phyloP scores from a whole-genome alignment of 208 protist species.

The Plasmodiophora brassicae region DNA sequence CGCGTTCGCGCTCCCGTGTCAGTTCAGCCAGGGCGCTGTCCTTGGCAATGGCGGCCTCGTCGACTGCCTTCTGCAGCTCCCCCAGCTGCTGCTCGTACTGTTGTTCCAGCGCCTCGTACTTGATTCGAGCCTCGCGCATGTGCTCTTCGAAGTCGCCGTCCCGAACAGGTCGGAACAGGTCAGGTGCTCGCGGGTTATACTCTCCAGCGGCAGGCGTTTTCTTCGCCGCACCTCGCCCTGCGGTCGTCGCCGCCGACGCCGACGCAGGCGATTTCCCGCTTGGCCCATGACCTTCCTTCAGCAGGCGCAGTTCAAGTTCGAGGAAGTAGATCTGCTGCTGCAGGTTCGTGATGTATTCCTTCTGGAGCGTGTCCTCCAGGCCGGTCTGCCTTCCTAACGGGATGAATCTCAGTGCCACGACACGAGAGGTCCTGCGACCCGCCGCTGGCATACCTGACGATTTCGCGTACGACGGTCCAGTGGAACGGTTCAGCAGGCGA shows the following conservation, averaged over 20 bases:
- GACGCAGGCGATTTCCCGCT: not conserved
- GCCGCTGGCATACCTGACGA: too few species aligned
- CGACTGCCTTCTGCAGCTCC: not conserved
- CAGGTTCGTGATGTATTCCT: conserved; percentile 22
- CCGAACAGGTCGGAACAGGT: too few species aligned
- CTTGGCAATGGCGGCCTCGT: not conserved
- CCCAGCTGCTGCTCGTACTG: not conserved
- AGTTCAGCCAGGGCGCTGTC: not conserved
- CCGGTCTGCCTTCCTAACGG: not conserved
- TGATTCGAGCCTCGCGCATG: not conserved
- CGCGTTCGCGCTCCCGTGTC: not conserved
- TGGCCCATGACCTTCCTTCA: not conserved
- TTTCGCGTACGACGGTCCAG: too few species aligned
- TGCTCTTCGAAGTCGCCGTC: conserved; percentile 6
- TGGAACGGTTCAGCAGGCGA: too few species aligned
- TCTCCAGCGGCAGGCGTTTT: too few species aligned
- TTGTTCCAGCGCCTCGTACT: not conserved
- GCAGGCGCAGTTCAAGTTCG: not conserved
- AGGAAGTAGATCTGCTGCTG: conserved; percentile 33
- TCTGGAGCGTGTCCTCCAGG: not conserved
- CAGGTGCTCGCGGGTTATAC: too few species aligned
- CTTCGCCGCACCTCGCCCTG: not conserved
- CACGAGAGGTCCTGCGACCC: too few species aligned
- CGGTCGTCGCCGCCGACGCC: not conserved
- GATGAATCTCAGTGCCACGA: too few species aligned